Evolutionary conservation across 345 rosid species (phyloP).

Genomic region (Theobroma cacao): DNA sequence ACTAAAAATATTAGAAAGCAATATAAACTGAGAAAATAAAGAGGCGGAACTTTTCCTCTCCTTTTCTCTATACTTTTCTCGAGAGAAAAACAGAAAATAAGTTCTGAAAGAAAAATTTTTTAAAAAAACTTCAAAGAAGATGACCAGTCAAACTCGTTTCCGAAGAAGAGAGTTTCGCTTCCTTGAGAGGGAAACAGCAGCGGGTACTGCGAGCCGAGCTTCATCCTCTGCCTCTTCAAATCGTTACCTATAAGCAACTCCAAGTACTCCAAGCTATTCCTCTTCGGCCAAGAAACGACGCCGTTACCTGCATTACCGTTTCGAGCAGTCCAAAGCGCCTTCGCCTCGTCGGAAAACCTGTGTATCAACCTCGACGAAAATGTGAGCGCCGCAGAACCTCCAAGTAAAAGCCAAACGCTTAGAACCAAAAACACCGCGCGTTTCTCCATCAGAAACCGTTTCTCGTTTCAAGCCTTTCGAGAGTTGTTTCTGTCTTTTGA

Average conservation of each 20-base stretch:
- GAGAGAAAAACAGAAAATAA: background rate
- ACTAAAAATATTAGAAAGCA: background rate
- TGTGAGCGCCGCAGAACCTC: constrained; percentile 18
- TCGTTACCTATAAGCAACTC: constrained; percentile 47
- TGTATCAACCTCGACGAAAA: constrained; percentile 65
- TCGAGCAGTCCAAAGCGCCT: constrained; percentile 33
- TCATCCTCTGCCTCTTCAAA: constrained; percentile 63
- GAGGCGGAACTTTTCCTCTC: background rate
- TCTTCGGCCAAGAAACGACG: constrained; percentile 43
- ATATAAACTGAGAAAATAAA: background rate
- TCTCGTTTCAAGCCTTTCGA: background rate
- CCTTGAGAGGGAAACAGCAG: constrained; percentile 77
- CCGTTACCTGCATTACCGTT: constrained; percentile 4
- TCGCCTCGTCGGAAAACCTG: constrained; percentile 74
- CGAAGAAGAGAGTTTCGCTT: constrained; percentile 55
- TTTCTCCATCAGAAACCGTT: constrained; percentile 25
- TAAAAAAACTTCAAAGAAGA: background rate
- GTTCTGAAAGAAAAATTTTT: background rate
- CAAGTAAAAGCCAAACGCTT: background rate
- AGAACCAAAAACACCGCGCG: constrained; percentile 23
- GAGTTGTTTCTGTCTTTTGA: background rate
- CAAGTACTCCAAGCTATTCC: constrained; percentile 58
- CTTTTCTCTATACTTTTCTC: background rate
- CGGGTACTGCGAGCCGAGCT: constrained; percentile 50
- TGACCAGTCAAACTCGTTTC: constrained; percentile 73